phyloP scores from a whole-genome alignment of 2,329 filamentous ascomycete species.

The Hypoxylon sp. region DNA sequence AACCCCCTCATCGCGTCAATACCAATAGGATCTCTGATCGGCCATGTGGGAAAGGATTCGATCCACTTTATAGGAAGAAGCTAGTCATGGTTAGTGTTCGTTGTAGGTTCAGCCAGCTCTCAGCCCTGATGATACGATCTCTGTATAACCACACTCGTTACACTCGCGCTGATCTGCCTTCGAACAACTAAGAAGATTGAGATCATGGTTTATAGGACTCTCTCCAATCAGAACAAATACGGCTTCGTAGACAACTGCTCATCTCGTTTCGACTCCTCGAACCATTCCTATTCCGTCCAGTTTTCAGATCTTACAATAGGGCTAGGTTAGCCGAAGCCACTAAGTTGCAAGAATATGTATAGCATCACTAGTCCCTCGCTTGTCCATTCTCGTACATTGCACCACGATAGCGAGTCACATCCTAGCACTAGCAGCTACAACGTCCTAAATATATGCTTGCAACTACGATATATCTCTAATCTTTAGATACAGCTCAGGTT shows the following conservation, averaged over 20 bases:
- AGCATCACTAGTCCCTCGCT: not conserved
- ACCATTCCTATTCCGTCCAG: not conserved
- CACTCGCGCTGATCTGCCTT: not conserved
- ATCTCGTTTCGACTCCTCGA: not conserved
- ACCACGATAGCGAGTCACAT: not conserved
- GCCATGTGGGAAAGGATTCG: slow-evolving; percentile 16
- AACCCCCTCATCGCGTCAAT: slow-evolving; percentile 9
- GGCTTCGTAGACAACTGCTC: not conserved
- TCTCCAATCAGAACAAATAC: not conserved
- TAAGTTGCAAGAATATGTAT: not conserved
- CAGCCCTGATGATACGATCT: slow-evolving; percentile 13
- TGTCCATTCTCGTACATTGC: not conserved
- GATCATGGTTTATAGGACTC: not conserved
- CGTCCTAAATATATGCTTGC: not conserved
- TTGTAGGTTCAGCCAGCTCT: slow-evolving; percentile 16
- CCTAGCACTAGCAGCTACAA: not conserved
- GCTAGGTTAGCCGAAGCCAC: not conserved
- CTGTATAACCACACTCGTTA: slow-evolving; percentile 13
- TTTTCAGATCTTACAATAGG: not conserved
- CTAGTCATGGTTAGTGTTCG: slow-evolving; percentile 24
- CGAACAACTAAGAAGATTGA: not conserved
- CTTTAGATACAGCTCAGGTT: not conserved
- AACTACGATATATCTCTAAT: too few species aligned
- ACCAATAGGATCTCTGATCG: slow-evolving; percentile 19
- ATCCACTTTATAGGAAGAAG: slow-evolving; percentile 21